phyloP scores from a whole-genome alignment of 2,329 filamentous ascomycete species.

The Fusarium oxysporum region DNA sequence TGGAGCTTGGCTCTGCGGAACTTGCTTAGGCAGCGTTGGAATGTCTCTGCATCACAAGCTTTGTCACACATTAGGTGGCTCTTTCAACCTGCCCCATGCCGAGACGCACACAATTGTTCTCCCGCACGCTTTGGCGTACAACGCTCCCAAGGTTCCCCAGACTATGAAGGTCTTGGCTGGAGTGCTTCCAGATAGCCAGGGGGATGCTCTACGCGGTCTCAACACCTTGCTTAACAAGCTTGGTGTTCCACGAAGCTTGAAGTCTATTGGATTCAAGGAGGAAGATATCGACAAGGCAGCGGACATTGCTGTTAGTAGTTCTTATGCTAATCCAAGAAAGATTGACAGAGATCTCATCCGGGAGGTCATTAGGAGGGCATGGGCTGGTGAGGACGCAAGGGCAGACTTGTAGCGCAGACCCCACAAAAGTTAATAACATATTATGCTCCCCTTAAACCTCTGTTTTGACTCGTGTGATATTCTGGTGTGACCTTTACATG shows the following conservation, averaged over 20 bases:
- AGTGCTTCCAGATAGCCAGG: neutral
- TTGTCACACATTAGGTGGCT: slow-evolving; percentile 73
- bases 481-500: neutral
- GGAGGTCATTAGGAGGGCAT: neutral
- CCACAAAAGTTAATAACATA: rapidly evolving
- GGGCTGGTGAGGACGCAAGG: neutral
- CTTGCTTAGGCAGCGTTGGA: slow-evolving; percentile 67
- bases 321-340: neutral
- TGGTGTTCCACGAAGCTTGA: neutral
- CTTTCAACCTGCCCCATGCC: slow-evolving; percentile 72
- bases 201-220: neutral
- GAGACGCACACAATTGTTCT: slow-evolving; percentile 67
- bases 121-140: neutral
- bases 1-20: slow-evolving; percentile 73
- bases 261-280: neutral
- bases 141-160: neutral
- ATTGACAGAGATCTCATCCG: neutral
- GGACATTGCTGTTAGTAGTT: neutral
- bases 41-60: slow-evolving; percentile 77
- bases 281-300: neutral
- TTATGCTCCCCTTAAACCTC: neutral
- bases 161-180: neutral
- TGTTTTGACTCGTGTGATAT: neutral
- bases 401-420: neutral
- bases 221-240: neutral